Conservation (phyloP, 345 rosid genomes). For the Lepidium sativum region DNA sequence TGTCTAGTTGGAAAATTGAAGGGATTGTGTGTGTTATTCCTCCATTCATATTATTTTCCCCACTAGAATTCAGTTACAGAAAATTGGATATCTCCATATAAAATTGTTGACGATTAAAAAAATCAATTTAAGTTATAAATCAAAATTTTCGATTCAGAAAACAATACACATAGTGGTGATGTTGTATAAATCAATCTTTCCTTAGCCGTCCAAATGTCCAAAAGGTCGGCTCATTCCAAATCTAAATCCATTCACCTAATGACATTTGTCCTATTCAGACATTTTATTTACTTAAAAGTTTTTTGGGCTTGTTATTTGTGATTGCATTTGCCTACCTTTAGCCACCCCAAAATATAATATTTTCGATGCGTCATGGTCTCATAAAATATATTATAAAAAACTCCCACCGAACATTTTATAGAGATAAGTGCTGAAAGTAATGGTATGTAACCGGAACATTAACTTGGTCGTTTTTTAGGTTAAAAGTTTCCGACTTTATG, state of each 20-base stretch:
- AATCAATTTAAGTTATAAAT: no score
- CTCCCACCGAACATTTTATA: no score
- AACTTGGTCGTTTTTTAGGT: background rate
- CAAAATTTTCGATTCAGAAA: no score
- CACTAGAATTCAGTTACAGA: no score
- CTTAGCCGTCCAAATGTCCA: background rate
- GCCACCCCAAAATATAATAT: background rate
- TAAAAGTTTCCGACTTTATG: background rate
- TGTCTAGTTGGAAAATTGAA: background rate
- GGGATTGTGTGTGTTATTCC: background rate
- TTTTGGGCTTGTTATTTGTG: no score
- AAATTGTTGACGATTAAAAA: no score
- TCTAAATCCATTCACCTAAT: background rate
- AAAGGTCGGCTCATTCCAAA: background rate
- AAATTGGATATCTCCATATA: no score
- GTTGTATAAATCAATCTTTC: background rate
- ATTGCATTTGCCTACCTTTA: background rate
- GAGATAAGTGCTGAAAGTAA: no score
- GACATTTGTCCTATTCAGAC: background rate
- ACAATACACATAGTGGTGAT: no score
- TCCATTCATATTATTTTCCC: no score
- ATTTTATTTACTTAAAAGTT: no score
- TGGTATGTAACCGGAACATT: slow-evolving; percentile 23
- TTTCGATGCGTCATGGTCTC: background rate
- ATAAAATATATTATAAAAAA: background rate